Evolutionary conservation across 2,329 filamentous ascomycete species (phyloP).

Genomic region (Xylogone sp.): DNA sequence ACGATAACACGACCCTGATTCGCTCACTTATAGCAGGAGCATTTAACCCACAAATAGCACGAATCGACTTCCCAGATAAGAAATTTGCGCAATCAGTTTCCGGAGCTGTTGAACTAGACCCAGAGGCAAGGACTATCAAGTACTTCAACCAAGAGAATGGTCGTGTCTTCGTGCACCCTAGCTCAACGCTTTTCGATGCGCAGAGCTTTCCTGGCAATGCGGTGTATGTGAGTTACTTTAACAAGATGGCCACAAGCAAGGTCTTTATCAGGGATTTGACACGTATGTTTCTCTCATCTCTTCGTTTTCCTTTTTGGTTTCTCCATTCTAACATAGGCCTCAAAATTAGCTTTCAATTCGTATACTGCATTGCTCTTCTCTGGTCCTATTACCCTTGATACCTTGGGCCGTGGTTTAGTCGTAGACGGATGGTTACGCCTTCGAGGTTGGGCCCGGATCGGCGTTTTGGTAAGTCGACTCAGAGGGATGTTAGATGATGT

Average conservation of each 20-base stretch:
- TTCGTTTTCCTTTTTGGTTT: neutral
- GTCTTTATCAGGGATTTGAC: conserved; percentile 89
- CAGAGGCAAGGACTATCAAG: conserved; percentile 86
- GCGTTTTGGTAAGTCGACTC: conserved; percentile 79
- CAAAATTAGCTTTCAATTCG: conserved; percentile 69
- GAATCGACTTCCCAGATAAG: conserved; percentile 92
- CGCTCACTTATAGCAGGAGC: conserved; percentile 40
- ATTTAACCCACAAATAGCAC: conserved; percentile 75
- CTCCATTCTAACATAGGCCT: conserved; percentile 3
- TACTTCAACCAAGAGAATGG: conserved; percentile 86
- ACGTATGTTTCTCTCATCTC: conserved; percentile 51
- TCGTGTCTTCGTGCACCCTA: conserved; percentile 89
- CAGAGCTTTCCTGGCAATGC: conserved; percentile 74
- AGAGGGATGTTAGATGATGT: conserved; percentile 83
- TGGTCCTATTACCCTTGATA: conserved; percentile 81
- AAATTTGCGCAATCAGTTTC: conserved; percentile 87
- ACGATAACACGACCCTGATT: conserved; percentile 33
- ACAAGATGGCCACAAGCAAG: conserved; percentile 87
- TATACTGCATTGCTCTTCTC: conserved; percentile 87
- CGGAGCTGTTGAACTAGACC: conserved; percentile 88
- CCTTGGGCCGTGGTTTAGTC: conserved; percentile 77
- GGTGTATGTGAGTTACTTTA: conserved; percentile 84
- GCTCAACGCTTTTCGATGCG: conserved; percentile 78
- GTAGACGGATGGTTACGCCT: conserved; percentile 89
- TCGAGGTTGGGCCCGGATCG: conserved; percentile 90